A percentile compares a stretch with the other conserved stretches of the same genome.
These are phyloP conservation scores for Triticum monococcum DNA, from an alignment of 176 grass and related monocot species.

Conservation along the genomic window DNA sequence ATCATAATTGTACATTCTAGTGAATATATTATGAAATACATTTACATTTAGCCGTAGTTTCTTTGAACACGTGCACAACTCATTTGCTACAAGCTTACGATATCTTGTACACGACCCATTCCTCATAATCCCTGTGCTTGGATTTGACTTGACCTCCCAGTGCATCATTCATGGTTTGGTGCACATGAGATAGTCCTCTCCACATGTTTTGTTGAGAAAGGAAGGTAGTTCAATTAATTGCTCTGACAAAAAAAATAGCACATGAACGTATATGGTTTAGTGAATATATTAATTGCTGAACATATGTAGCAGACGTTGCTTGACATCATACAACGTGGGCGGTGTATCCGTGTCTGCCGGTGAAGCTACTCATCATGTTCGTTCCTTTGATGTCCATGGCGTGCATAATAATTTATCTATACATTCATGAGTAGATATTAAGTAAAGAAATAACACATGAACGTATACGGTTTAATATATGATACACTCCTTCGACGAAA, in stretches of 20 bases:
- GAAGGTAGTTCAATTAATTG: not conserved
- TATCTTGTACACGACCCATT: not conserved
- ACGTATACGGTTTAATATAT: too few relatives aligned
- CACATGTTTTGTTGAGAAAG: not conserved
- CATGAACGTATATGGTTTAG: too few relatives aligned
- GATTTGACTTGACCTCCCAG: not conserved
- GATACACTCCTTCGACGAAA: too few relatives aligned
- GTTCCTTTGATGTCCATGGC: not conserved
- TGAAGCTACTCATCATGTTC: not conserved
- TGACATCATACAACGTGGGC: not conserved
- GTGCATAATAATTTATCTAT: not conserved
- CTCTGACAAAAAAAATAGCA: too few relatives aligned
- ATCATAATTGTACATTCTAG: too few relatives aligned
- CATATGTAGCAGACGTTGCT: too few relatives aligned
- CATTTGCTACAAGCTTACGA: not conserved
- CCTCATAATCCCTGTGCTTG: not conserved
- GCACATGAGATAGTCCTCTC: not conserved
- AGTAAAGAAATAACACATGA: too few relatives aligned
- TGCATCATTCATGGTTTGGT: not conserved
- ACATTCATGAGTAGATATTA: not conserved
- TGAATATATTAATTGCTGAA: too few relatives aligned
- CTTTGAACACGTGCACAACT: not conserved
- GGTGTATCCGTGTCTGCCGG: not conserved
- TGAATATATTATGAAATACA: too few relatives aligned
- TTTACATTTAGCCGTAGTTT: not conserved